Base-by-base conservation (phyloP, 202 grass and related monocot species). In the Zizania palustris region DNA sequence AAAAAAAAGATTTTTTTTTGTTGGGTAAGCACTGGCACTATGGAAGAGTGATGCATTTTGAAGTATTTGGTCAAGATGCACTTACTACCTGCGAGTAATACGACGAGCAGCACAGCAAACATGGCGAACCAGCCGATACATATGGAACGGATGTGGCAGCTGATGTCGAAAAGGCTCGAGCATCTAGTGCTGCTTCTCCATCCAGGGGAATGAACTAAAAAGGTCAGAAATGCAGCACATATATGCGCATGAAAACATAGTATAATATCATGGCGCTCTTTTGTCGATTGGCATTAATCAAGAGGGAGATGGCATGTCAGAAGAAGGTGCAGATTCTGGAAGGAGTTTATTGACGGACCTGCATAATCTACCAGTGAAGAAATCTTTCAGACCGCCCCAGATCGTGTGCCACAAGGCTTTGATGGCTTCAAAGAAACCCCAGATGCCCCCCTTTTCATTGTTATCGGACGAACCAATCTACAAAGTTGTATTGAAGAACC, bases 341-440 rank as follows among this genome's bases (percentile, higher is more conserved):
- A 60, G 64, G 72, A 7, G 33, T 20, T 12, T 54, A 54, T 18
- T 9, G 22, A 55, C 28, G 39, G 45, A 92, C 95, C 89, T 94
- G 82, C 91, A 92, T 21, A 74, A 76, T 88, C 48, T 90, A 61
- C 91, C 87, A 28, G 87, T 92, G 41, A 97, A 80, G 43, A 97
- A 94, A 57, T 86, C 78, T 35, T 49, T 63, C 60, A 90, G 9
- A 39, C 51, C 58, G 37, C 70, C 58, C 85, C 91, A 92, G 20
- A 85, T 67, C 36, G 43, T 79, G 61, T 5, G 50, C 55, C 65
- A 90, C 18, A 87, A 75, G 15, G 22, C 58, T 74, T 78, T 88
- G 62, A 93, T 73, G 55, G 68, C 12, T 53, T 90, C 76, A 51
- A 93, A 72, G 69, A 97, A 80, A 84, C 75, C 91, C 60, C 65